phyloP scores from a whole-genome alignment of 139 green algal species.

The Chlamydomonas incerta region DNA sequence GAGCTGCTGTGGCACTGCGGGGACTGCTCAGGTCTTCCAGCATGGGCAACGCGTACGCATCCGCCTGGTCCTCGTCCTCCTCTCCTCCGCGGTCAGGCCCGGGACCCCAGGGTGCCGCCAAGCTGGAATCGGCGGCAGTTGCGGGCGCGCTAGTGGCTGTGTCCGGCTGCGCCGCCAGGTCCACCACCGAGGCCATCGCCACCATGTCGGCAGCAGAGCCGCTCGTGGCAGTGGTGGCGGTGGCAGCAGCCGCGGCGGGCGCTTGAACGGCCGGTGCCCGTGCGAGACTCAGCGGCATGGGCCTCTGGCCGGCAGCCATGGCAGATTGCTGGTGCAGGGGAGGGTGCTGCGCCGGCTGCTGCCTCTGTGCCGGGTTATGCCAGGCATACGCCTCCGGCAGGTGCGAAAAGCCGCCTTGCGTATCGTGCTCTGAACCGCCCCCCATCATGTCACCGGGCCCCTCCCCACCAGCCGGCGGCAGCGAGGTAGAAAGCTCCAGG shows the following conservation, averaged over 20 bases:
- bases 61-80: background rate
- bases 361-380: too few species aligned
- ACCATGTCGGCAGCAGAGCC: conserved; percentile 5
- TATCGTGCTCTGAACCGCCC: too few species aligned
- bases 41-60: background rate
- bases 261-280: background rate
- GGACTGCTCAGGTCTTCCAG: too few species aligned
- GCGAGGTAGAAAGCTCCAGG: background rate
- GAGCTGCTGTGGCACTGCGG: too few species aligned
- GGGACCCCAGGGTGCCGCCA: background rate
- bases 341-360: too few species aligned
- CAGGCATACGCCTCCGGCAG: too few species aligned
- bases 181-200: background rate
- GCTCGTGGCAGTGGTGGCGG: background rate
- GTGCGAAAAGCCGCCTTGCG: too few species aligned
- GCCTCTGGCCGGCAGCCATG: too few species aligned
- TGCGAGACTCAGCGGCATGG: too few species aligned
- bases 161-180: background rate
- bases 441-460: too few species aligned
- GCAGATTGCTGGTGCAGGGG: too few species aligned
- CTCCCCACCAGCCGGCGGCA: background rate
- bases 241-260: background rate
- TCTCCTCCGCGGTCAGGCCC: background rate
- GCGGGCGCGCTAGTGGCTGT: background rate
- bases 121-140: background rate